phyloP scores from a whole-genome alignment of 371 early-diverging fungal genomes.

The Rhizomucor pusillus region DNA sequence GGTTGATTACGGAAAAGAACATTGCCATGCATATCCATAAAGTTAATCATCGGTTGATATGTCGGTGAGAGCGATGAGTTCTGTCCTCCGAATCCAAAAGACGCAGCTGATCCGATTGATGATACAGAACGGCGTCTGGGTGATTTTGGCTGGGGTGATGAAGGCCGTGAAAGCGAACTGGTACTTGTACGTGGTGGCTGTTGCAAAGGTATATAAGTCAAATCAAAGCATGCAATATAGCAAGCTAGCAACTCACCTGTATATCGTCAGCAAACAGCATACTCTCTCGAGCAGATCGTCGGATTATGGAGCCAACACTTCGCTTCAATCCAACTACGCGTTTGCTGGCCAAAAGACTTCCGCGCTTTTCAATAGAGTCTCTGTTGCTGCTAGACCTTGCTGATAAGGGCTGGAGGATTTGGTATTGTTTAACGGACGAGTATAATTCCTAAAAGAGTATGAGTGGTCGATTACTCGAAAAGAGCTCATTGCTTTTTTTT shows the following conservation, averaged over 20 bases:
- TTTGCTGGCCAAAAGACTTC: slow-evolving; percentile 13
- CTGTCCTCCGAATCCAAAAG: slow-evolving; percentile 4
- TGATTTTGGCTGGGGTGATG: no score
- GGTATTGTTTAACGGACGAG: slow-evolving; percentile 68
- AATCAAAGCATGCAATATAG: no score
- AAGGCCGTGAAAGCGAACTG: no score
- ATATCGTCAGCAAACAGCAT: no score
- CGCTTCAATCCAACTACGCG: slow-evolving; percentile 16
- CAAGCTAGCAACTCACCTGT: no score
- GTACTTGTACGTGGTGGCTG: no score
- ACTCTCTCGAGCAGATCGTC: no score
- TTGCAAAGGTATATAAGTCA: no score
- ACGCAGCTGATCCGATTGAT: slow-evolving; percentile 14
- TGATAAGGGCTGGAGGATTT: slow-evolving; percentile 70
- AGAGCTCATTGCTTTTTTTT: neutral
- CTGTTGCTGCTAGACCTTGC: slow-evolving; percentile 5
- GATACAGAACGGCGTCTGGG: slow-evolving; percentile 17
- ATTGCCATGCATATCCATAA: slow-evolving; percentile 19
- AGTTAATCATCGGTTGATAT: slow-evolving; percentile 21
- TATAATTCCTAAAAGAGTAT: slow-evolving; percentile 62
- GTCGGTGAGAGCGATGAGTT: slow-evolving; percentile 6
- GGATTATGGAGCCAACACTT: no score
- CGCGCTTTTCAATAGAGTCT: slow-evolving; percentile 11
- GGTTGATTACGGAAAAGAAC: slow-evolving; percentile 29
- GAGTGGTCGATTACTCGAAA: no score